phyloP scores from a whole-genome alignment of 1,284 basidiomycete genomes.

The Flammula alnicola region DNA sequence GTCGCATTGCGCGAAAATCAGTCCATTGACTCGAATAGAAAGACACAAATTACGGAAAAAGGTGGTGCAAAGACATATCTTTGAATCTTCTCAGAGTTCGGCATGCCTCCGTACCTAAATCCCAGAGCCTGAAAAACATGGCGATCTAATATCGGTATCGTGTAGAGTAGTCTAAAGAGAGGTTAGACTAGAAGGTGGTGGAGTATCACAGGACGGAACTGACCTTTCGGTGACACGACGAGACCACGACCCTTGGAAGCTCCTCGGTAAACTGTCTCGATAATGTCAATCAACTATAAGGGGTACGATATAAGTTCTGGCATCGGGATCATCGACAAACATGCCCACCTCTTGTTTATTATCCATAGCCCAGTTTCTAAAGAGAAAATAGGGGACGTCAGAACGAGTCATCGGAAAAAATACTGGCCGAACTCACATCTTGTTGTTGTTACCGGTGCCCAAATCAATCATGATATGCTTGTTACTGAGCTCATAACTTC shows the following conservation, averaged over 20 bases:
- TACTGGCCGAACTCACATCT: conserved; percentile 73
- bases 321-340: neutral
- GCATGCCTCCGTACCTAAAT: too few relatives aligned
- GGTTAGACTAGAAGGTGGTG: conserved; percentile 8
- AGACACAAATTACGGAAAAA: too few relatives aligned
- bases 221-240: conserved; percentile 96
- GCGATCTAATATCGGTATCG: conserved; percentile 80
- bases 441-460: conserved; percentile 99
- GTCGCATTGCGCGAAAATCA: too few relatives aligned
- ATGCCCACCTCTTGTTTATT: conserved; percentile 87
- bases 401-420: neutral
- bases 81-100: too few relatives aligned
- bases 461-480: conserved; percentile 99
- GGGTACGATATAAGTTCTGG: conserved; percentile 15
- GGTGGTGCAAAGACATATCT: too few relatives aligned
- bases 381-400: conserved; percentile 4
- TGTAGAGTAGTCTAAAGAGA: conserved; percentile 77
- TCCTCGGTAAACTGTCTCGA: conserved; percentile 98
- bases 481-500: conserved; percentile 60
- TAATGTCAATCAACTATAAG: conserved; percentile 90
- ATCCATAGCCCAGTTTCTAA: conserved; percentile 95
- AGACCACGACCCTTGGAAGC: conserved; percentile 98
- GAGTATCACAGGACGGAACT: too few relatives aligned
- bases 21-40: too few relatives aligned
- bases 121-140: too few relatives aligned